Evolutionary conservation across 495 filamentous ascomycete species (phyloP).

Genomic region (Recurvomyces mirabilis): DNA sequence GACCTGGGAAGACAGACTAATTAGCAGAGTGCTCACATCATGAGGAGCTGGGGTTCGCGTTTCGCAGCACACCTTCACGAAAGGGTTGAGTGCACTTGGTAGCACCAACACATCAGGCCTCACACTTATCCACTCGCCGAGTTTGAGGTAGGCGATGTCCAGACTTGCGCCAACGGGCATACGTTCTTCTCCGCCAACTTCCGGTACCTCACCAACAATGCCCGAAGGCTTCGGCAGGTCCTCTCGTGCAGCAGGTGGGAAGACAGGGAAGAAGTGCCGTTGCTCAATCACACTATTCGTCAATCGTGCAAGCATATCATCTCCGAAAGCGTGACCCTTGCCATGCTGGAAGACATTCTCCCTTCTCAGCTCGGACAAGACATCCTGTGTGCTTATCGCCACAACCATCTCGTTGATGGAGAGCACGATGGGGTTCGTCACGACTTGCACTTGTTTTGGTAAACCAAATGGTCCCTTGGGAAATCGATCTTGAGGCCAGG

Average conservation of each 20-base stretch:
- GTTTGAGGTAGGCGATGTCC: conserved; percentile 74
- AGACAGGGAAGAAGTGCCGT: conserved; percentile 79
- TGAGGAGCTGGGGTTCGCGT: no score
- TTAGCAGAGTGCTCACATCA: neutral
- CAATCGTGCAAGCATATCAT: conserved; percentile 52
- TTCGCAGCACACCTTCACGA: conserved; percentile 86
- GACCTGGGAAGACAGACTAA: conserved; percentile 40
- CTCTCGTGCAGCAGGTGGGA: conserved; percentile 59
- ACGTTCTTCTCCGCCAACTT: conserved; percentile 41
- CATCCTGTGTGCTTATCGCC: conserved; percentile 71
- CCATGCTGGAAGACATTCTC: conserved; percentile 52
- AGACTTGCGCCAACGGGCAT: conserved; percentile 60
- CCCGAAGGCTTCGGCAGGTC: conserved; percentile 44
- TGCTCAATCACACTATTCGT: conserved; percentile 72
- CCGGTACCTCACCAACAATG: conserved; percentile 24
- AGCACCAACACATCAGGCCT: conserved; percentile 75
- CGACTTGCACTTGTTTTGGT: conserved; percentile 59
- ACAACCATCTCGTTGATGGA: conserved; percentile 74
- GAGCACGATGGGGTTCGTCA: conserved; percentile 81
- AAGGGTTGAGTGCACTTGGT: conserved; percentile 72
- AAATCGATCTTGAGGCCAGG: conserved; percentile 82
- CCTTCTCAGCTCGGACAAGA: conserved; percentile 65
- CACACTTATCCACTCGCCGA: conserved; percentile 80
- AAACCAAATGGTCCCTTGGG: conserved; percentile 59
- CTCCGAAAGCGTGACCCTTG: conserved; percentile 40